These are phyloP conservation scores for Pogostemon cablin DNA, from an alignment of 257 asterid species.

Conservation along the genomic window DNA sequence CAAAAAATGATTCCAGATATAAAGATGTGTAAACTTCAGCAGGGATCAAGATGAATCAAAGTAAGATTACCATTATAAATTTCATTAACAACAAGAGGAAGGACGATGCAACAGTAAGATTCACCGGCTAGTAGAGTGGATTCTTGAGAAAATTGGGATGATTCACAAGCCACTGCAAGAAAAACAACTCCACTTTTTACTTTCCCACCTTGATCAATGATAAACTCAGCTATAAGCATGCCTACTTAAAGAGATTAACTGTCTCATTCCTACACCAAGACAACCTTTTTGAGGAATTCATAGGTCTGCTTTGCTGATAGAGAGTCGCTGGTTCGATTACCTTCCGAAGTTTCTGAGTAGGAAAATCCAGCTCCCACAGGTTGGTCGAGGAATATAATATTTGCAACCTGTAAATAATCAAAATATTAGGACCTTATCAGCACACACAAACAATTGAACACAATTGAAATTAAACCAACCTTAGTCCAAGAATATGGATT, in stretches of 20 bases:
- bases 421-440: too few species aligned
- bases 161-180: constrained; percentile 41
- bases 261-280: too few species aligned
- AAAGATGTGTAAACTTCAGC: background rate
- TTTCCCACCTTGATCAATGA: too few species aligned
- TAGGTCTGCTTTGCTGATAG: constrained; percentile 19
- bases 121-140: constrained; percentile 39
- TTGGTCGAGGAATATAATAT: constrained; percentile 50
- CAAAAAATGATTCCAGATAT: background rate
- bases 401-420: constrained; percentile 38
- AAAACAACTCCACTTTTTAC: background rate
- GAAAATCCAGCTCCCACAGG: constrained; percentile 56
- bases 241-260: too few species aligned
- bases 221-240: too few species aligned
- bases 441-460: background rate
- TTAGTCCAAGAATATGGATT: constrained; percentile 73
- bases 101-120: constrained; percentile 34
- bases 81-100: constrained; percentile 30
- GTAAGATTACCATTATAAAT: constrained; percentile 30
- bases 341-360: constrained; percentile 32
- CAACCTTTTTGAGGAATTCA: constrained; percentile 38
- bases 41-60: background rate
- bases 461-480: constrained; percentile 33
- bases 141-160: constrained; percentile 39
- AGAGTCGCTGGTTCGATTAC: constrained; percentile 26